Percentiles rank a stretch among this genome's conserved stretches.
phyloP scores from a whole-genome alignment of 441 rosid species.

The Biscutella auriculata region DNA sequence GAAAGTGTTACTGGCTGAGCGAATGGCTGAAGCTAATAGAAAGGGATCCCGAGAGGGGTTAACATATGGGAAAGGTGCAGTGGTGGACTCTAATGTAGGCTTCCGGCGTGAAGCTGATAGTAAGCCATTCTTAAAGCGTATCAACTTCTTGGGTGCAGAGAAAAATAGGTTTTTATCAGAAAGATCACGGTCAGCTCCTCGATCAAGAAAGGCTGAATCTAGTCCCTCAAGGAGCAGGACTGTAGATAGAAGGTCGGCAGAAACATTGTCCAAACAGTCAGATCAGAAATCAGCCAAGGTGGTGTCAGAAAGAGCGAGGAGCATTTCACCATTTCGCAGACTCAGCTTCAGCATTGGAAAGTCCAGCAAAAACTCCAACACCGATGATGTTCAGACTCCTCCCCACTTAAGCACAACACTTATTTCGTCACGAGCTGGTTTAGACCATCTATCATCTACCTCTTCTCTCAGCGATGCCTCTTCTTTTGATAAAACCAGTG shows the following conservation, averaged over 20 bases:
- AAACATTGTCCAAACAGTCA: conserved; percentile 10
- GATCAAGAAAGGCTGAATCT: conserved; percentile 27
- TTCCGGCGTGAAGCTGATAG: conserved; percentile 31
- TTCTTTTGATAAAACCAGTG: conserved; percentile 25
- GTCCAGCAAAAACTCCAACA: conserved; percentile 42
- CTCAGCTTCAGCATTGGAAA: conserved; percentile 53
- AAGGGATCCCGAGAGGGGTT: conserved; percentile 29
- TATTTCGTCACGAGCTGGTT: conserved; percentile 29
- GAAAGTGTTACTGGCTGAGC: conserved; percentile 19
- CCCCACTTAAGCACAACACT: conserved; percentile 21
- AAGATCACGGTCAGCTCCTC: conserved; percentile 32
- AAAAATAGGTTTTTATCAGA: conserved; percentile 19
- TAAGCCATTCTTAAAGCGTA: conserved; percentile 26
- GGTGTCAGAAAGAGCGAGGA: conserved; percentile 52
- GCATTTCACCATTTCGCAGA: conserved; percentile 77
- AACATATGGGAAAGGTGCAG: conserved; percentile 8
- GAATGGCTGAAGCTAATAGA: conserved; percentile 30
- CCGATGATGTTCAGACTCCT: conserved; percentile 29
- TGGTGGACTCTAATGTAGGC: conserved; percentile 21
- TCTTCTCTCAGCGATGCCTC: conserved; percentile 30
- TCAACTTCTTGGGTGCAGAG: conserved; percentile 26
- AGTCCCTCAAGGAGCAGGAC: conserved; percentile 29
- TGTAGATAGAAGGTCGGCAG: conserved; percentile 23
- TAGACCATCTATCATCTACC: conserved; percentile 25
- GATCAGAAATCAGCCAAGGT: conserved; percentile 29